Evolutionary conservation across 1,284 basidiomycete genomes (phyloP).

Genomic region (Marasmius fiardii): DNA sequence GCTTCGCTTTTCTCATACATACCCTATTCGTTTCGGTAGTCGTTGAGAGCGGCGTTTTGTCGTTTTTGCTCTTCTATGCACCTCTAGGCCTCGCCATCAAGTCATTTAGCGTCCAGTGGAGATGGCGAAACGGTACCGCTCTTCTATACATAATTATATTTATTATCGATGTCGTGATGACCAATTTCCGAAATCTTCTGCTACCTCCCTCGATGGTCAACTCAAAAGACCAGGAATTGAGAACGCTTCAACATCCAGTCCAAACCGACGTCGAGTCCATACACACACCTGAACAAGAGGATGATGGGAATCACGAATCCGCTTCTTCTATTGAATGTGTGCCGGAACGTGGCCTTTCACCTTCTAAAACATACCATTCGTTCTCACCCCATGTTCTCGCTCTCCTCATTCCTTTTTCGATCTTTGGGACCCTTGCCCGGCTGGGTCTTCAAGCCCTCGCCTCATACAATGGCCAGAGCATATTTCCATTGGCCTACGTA

Average conservation of each 20-base stretch:
- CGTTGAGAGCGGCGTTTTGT: too few relatives aligned
- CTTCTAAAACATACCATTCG: slow-evolving; percentile 31
- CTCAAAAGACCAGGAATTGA: background rate
- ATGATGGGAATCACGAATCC: background rate
- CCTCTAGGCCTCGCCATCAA: too few relatives aligned
- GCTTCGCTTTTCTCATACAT: slow-evolving; percentile 75
- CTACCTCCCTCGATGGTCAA: background rate
- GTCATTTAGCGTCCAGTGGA: too few relatives aligned
- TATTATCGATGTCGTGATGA: background rate
- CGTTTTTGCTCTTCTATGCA: too few relatives aligned
- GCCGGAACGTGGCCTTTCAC: slow-evolving; percentile 48
- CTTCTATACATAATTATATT: too few relatives aligned
- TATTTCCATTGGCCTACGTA: slow-evolving; percentile 85
- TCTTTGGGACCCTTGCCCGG: slow-evolving; percentile 77
- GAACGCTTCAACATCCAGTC: background rate
- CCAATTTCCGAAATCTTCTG: background rate
- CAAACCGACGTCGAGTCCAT: slow-evolving; percentile 27
- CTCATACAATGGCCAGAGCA: slow-evolving; percentile 70
- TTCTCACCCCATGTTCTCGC: slow-evolving; percentile 64
- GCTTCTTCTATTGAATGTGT: background rate
- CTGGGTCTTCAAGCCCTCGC: slow-evolving; percentile 72
- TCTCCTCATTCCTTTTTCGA: slow-evolving; percentile 72
- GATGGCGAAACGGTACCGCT: too few relatives aligned
- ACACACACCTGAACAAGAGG: slow-evolving; percentile 44
- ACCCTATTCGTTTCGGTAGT: too few relatives aligned